phyloP scores from a whole-genome alignment of 148 eudicot genomes.

The Cornus suecica region DNA sequence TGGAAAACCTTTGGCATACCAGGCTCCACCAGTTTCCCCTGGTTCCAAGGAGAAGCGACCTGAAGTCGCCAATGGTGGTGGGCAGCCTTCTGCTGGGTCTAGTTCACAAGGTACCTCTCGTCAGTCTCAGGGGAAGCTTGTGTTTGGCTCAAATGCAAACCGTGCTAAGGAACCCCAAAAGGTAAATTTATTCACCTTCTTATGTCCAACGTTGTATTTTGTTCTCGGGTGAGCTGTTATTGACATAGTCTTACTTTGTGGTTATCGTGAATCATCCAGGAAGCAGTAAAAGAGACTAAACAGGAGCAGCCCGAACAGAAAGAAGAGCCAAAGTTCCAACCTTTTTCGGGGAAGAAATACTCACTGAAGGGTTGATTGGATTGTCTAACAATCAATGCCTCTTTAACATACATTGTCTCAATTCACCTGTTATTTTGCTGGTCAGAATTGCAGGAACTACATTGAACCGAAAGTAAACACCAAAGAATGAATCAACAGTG shows the following conservation, averaged over 20 bases:
- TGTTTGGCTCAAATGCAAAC: constrained; percentile 65
- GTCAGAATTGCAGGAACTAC: neutral
- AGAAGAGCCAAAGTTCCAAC: constrained; percentile 61
- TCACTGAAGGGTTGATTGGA: constrained; percentile 49
- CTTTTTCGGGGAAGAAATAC: constrained; percentile 71
- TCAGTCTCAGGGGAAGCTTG: constrained; percentile 85
- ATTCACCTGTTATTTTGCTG: neutral
- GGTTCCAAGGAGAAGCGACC: constrained; percentile 53
- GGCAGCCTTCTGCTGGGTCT: constrained; percentile 43
- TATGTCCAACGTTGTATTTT: neutral
- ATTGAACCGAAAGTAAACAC: neutral
- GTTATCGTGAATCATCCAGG: constrained; percentile 25
- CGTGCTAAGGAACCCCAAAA: constrained; percentile 41
- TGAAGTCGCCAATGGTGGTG: constrained; percentile 30
- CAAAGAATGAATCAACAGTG: neutral
- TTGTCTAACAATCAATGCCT: neutral
- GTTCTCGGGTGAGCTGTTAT: neutral
- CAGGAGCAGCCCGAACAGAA: constrained; percentile 41
- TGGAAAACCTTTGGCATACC: constrained; percentile 51
- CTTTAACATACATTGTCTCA: neutral
- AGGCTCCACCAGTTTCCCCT: constrained; percentile 44
- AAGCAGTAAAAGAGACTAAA: constrained; percentile 48
- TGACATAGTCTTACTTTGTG: neutral
- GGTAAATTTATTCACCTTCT: constrained; percentile 21
- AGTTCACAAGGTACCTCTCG: constrained; percentile 65